Base-by-base conservation (phyloP, 306 rosid species). In the Astragalus membranaceus region DNA sequence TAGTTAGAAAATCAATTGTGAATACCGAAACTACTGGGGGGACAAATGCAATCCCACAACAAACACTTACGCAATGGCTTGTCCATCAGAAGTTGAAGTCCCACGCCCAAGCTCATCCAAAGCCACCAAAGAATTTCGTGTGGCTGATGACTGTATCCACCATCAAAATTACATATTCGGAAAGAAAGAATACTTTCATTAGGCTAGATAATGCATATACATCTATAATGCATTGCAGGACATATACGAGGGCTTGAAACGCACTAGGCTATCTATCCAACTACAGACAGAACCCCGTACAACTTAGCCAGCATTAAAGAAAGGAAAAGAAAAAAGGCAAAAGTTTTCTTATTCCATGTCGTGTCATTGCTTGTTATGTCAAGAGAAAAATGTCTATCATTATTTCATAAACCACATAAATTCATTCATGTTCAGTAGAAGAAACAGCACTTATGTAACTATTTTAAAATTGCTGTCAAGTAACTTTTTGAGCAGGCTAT, bases 41-140 rank as follows among this genome's bases (percentile, higher is more conserved):
- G 61, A 61, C 30, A 72, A 76, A 23, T 35, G 35, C 10, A 83
- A 42, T 63, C 4, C 23, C 54, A 73, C 15, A 66, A 57, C 26
- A 57, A 50, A 75, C 56, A 74, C 98, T 70, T 76, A 87, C 97
- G 97, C 99, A 84, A 94, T 91, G 80, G 99, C 99, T 79, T 94
- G 97, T 59, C 97, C 99, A 79, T 94, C 99, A 36, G 99, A 89
- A 77, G 99, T 94, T 73, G 97, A 87, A 30, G 99, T 94, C 64
- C 99, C 99, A 50, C 99, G 97, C 56, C 99, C 99, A 82, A 94
- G 99, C 76, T 94, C 99, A 85, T 91, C 99, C 74, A 91, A 72
- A 26, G 91, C 83, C 74, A 79, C 96, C 85, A 94, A 82, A 37
- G 99, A 94, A 78, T 88, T 87, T 43, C 67, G 47, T 51, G 97